Conservation (phyloP, 306 rosid genomes). For the Biancaea sappan region DNA sequence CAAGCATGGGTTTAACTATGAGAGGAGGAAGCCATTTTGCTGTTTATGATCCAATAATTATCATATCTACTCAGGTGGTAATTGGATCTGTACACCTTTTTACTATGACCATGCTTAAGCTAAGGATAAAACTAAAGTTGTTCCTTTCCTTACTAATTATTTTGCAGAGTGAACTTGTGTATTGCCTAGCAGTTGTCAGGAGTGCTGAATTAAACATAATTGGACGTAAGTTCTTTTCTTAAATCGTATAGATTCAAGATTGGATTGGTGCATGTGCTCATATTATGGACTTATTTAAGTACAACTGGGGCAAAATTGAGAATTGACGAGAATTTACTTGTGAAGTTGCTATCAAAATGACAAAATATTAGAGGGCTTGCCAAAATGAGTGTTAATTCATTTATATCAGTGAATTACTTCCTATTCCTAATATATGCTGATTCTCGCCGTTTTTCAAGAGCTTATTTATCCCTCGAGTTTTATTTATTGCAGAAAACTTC, state of each 20-base stretch:
- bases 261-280: not conserved
- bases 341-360: not conserved
- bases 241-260: slow-evolving; percentile 17
- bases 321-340: not conserved
- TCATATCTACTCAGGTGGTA: slow-evolving; percentile 72
- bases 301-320: slow-evolving; percentile 2
- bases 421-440: not conserved
- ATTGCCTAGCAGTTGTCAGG: slow-evolving; percentile 89
- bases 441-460: not conserved
- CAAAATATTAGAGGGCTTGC: slow-evolving; percentile 12
- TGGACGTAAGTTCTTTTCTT: slow-evolving; percentile 74
- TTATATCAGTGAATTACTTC: not conserved
- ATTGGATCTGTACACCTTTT: slow-evolving; percentile 8
- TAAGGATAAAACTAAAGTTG: slow-evolving; percentile 28
- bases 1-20: slow-evolving; percentile 78
- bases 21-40: slow-evolving; percentile 77
- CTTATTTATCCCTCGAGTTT: slow-evolving; percentile 22
- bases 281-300: slow-evolving; percentile 19
- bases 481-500: slow-evolving; percentile 76
- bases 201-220: slow-evolving; percentile 75
- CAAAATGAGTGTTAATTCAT: not conserved
- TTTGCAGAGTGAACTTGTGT: slow-evolving; percentile 73
- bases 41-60: slow-evolving; percentile 76
- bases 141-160: slow-evolving; percentile 31
- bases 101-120: slow-evolving; percentile 17